phyloP scores from a whole-genome alignment of 2,329 filamentous ascomycete species.

The Penicillium sclerotiorum region DNA sequence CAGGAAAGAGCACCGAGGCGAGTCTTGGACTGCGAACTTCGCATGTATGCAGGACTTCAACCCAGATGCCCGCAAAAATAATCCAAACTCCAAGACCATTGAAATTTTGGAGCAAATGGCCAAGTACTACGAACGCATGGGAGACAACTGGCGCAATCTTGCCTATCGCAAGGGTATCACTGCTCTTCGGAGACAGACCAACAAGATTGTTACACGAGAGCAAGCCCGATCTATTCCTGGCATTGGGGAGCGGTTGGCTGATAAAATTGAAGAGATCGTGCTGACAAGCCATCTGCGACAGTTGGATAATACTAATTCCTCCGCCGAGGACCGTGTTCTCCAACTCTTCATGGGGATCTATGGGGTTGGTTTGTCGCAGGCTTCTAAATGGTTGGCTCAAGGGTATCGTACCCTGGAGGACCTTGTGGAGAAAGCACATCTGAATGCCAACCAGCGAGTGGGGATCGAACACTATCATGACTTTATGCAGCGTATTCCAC shows the following conservation, averaged over 20 bases:
- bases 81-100: constrained; percentile 77
- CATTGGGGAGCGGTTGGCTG: constrained; percentile 72
- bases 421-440: constrained; percentile 60
- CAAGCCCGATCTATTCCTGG: constrained; percentile 69
- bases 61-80: constrained; percentile 47
- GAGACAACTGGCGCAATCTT: constrained; percentile 74
- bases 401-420: constrained; percentile 77
- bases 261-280: constrained; percentile 89
- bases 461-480: constrained; percentile 81
- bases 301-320: constrained; percentile 69
- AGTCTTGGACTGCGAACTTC: constrained; percentile 50
- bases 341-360: constrained; percentile 77
- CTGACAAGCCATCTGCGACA: constrained; percentile 70
- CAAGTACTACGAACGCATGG: constrained; percentile 72
- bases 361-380: constrained; percentile 71
- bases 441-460: constrained; percentile 71
- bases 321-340: constrained; percentile 67
- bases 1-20: constrained; percentile 7
- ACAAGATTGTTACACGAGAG: constrained; percentile 67
- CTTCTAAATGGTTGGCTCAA: constrained; percentile 73
- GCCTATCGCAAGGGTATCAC: constrained; percentile 78
- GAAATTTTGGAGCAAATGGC: constrained; percentile 77
- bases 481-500: constrained; percentile 76
- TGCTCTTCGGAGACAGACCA: constrained; percentile 68
- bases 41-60: constrained; percentile 63